phyloP scores from a whole-genome alignment of 768 basidiomycete genomes.

The Mycena kentingensis region DNA sequence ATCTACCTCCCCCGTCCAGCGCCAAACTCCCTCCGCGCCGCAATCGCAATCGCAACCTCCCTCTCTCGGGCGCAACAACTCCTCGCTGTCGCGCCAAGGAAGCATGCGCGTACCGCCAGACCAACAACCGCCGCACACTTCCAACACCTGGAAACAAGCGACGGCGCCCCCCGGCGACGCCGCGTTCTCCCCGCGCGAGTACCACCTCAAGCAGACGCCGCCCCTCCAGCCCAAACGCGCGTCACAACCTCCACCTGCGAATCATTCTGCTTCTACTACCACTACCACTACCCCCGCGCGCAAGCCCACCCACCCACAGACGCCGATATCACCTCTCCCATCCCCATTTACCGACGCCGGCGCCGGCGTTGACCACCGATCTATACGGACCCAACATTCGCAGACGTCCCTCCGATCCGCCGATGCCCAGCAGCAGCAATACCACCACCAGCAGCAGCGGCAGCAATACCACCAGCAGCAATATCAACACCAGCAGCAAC shows the following conservation, averaged over 20 bases:
- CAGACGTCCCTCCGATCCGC: background rate
- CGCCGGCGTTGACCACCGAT: too few relatives aligned
- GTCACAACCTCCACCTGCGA: background rate
- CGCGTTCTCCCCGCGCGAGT: background rate
- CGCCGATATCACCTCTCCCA: background rate
- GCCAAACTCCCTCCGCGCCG: background rate
- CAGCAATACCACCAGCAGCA: background rate
- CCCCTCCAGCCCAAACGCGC: background rate
- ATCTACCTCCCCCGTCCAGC: background rate
- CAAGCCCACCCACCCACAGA: background rate
- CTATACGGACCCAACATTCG: background rate
- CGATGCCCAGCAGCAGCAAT: background rate
- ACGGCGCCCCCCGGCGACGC: background rate
- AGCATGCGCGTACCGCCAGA: too few relatives aligned
- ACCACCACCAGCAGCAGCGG: background rate
- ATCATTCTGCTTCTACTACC: too few relatives aligned
- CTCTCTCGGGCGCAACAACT: background rate
- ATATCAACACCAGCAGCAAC: background rate
- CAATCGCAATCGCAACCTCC: background rate
- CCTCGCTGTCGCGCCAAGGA: background rate
- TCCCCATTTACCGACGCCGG: background rate
- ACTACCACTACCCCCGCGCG: background rate
- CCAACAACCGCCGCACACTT: background rate
- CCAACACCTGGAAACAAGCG: conserved; percentile 1
- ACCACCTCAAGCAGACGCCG: background rate